Evolutionary conservation across 2,329 filamentous ascomycete species (phyloP).

Genomic region (Domatiomyces globalis): DNA sequence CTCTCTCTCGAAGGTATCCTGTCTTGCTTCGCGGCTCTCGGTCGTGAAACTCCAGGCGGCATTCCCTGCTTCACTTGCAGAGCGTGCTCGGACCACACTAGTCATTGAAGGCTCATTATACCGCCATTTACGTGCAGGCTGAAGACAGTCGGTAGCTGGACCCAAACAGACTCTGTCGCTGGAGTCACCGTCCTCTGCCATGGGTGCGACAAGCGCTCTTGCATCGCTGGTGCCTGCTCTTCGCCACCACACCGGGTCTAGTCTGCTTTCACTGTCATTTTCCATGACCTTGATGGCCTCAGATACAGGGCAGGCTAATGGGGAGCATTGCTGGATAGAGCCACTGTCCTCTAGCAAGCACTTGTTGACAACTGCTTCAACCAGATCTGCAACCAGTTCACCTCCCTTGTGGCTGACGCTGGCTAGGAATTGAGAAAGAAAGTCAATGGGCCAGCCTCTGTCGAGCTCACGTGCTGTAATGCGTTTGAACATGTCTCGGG

Average conservation of each 20-base stretch:
- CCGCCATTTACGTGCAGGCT: not conserved
- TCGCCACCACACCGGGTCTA: not conserved
- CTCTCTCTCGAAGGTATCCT: not conserved
- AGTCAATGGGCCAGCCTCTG: not conserved
- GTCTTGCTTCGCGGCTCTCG: not conserved
- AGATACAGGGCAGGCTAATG: not conserved
- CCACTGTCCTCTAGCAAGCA: not conserved
- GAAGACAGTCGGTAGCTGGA: not conserved
- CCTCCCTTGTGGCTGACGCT: not conserved
- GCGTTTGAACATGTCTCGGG: not conserved
- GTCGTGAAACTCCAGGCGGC: not conserved
- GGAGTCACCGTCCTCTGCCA: not conserved
- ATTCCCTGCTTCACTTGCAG: not conserved
- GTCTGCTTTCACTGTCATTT: not conserved
- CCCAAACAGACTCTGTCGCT: not conserved
- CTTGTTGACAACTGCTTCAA: not conserved
- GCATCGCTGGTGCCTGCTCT: not conserved
- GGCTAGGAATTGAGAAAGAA: not conserved
- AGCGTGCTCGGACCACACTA: not conserved
- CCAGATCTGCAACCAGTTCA: not conserved
- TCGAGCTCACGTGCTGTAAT: not conserved
- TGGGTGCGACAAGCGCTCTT: not conserved
- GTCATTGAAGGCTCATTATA: not conserved
- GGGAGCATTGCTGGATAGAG: too few relatives aligned
- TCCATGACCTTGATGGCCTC: not conserved